A percentile compares a stretch with the other conserved stretches of the same genome.
phyloP scores from a whole-genome alignment of 2,329 filamentous ascomycete genomes.

The Peltaster fructicola region DNA sequence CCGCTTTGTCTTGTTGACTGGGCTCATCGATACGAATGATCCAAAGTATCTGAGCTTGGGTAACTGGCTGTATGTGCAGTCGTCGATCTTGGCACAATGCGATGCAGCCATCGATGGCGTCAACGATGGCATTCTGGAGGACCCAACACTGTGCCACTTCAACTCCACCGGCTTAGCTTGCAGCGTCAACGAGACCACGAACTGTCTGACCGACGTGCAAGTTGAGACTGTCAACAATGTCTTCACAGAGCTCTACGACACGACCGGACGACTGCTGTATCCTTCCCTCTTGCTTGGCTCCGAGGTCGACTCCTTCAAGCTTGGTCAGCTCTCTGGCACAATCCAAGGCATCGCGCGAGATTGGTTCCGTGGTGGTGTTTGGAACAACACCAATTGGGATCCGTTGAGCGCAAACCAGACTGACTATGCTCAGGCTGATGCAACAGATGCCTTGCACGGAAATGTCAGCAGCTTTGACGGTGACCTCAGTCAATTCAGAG shows the following conservation, averaged over 20 bases:
- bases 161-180: constrained; percentile 20
- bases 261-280: constrained; percentile 29
- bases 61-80: constrained; percentile 26
- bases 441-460: constrained; percentile 23
- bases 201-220: constrained; percentile 29
- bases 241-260: constrained; percentile 25
- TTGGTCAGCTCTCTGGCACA: constrained; percentile 23
- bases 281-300: constrained; percentile 34
- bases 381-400: constrained; percentile 28
- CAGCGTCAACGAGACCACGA: constrained; percentile 16
- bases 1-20: constrained; percentile 25
- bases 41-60: constrained; percentile 22
- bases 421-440: constrained; percentile 25
- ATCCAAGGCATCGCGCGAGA: constrained; percentile 28
- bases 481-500: constrained; percentile 21
- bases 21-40: constrained; percentile 21
- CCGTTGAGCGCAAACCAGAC: constrained; percentile 19
- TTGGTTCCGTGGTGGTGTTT: constrained; percentile 34
- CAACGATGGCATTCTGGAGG: constrained; percentile 31
- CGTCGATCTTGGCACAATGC: constrained; percentile 31
- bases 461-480: constrained; percentile 24
- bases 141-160: constrained; percentile 27
- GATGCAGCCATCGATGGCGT: constrained; percentile 32
- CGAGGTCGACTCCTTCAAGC: constrained; percentile 21
- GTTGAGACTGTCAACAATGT: constrained; percentile 26